Conservation (phyloP, 371 early-diverging fungal species). For the Choanephora cucurbitarum region DNA sequence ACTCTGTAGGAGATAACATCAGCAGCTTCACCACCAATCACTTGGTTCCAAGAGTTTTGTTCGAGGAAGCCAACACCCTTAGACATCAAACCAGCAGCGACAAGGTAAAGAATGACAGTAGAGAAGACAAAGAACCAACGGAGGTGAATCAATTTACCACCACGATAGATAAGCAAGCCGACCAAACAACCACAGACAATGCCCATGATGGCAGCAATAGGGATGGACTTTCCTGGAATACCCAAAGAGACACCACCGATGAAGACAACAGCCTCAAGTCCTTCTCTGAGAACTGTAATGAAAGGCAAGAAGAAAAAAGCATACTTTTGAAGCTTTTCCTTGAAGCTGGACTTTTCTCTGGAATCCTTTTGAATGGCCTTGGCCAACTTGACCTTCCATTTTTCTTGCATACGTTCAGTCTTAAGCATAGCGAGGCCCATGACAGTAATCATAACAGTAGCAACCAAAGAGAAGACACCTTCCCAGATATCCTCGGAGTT, state of each 20-base stretch:
- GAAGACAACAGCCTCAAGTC: slow-evolving; percentile 80
- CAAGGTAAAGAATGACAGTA: slow-evolving; percentile 71
- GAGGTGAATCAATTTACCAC: slow-evolving; percentile 65
- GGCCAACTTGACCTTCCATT: slow-evolving; percentile 67
- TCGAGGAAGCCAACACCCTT: slow-evolving; percentile 62
- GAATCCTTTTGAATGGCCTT: slow-evolving; percentile 45
- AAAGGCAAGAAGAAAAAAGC: slow-evolving; percentile 77
- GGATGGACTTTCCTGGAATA: slow-evolving; percentile 68
- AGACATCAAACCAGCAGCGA: slow-evolving; percentile 77
- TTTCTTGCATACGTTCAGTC: slow-evolving; percentile 70
- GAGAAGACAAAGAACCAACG: slow-evolving; percentile 78
- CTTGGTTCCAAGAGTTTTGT: slow-evolving; percentile 54
- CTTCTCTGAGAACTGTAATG: slow-evolving; percentile 81
- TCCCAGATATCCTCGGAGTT: slow-evolving; percentile 79
- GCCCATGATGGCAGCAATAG: slow-evolving; percentile 75
- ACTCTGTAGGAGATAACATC: slow-evolving; percentile 41
- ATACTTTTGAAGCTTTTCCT: slow-evolving; percentile 40
- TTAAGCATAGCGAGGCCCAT: slow-evolving; percentile 78
- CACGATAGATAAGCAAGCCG: slow-evolving; percentile 70
- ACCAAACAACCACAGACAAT: slow-evolving; percentile 65
- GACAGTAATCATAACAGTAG: slow-evolving; percentile 64
- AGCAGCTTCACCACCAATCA: slow-evolving; percentile 57
- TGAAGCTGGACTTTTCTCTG: slow-evolving; percentile 22
- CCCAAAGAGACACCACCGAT: slow-evolving; percentile 79
- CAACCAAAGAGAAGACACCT: slow-evolving; percentile 69